Evolutionary conservation across 2,329 filamentous ascomycete species (phyloP).

Genomic region (Fusarium equiseti): DNA sequence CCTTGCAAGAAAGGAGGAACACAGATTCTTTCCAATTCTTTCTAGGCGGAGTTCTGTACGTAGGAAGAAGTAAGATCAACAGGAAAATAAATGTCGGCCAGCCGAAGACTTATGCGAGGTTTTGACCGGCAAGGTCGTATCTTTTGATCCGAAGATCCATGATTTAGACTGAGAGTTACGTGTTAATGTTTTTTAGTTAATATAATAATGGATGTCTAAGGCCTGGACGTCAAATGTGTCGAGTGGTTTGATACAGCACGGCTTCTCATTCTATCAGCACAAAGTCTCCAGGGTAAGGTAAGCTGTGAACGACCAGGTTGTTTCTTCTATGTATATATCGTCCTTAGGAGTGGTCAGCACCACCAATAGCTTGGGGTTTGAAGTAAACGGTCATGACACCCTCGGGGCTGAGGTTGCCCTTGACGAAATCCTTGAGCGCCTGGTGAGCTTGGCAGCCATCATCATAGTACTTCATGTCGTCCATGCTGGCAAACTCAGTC

Average conservation of each 20-base stretch:
- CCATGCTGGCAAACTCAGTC: slow-evolving; percentile 71
- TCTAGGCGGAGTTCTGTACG: background rate
- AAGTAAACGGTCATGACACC: slow-evolving; percentile 59
- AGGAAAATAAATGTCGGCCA: background rate
- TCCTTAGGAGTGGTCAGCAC: slow-evolving; percentile 32
- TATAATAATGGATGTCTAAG: background rate
- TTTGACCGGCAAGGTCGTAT: background rate
- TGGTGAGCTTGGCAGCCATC: slow-evolving; percentile 60
- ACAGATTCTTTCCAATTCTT: background rate
- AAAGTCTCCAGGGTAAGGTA: background rate
- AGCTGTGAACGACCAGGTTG: background rate
- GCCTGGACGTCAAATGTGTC: background rate
- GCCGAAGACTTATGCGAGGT: background rate
- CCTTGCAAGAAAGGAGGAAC: background rate
- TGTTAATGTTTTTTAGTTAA: background rate
- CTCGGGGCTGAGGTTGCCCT: slow-evolving; percentile 49
- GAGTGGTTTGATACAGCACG: background rate
- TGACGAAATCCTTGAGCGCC: slow-evolving; percentile 55
- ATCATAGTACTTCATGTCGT: slow-evolving; percentile 80
- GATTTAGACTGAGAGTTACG: background rate
- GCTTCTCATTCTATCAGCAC: background rate
- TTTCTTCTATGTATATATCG: background rate
- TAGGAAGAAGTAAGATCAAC: background rate
- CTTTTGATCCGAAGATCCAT: background rate
- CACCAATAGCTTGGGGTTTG: slow-evolving; percentile 50